Evolutionary conservation across 164 flowering plant species (phyloP), one percentile per base, ranked within the genome.

Genomic region (Kingdonia uniflora): DNA sequence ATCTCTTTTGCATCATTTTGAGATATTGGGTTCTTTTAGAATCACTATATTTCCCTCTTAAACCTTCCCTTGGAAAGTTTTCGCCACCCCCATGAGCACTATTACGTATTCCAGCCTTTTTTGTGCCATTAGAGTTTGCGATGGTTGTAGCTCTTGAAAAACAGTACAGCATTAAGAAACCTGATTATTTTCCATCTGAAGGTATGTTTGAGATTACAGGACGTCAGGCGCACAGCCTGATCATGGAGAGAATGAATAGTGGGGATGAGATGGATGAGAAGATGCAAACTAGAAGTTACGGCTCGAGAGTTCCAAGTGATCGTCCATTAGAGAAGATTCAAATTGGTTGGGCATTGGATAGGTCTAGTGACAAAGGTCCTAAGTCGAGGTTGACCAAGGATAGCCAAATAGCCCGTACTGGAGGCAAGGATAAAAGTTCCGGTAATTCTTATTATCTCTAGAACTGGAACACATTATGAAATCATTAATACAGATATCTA

Each of bases 91-190:
- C n/a, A n/a, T n/a, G n/a, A n/a, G n/a, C n/a, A n/a, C n/a, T n/a
- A n/a, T n/a, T n/a, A n/a, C n/a, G n/a, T n/a, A n/a, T n/a, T n/a
- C n/a, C n/a, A n/a, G n/a, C n/a, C n/a, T n/a, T n/a, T n/a, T n/a
- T n/a, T n/a, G n/a, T n/a, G n/a, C n/a, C n/a, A n/a, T n/a, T n/a
- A 5, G 47, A 21, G 35, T 56, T 59, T 17, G 54, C 16, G 6
- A 81, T 79, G 88, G 82, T 74, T 56, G 59, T 70, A 49, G 68
- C 76, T 1, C 54, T 71, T 8, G 60, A 61, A 21, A 70, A 46
- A 43, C 63, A 63, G n/a, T 41, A 24, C 2, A 64, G 63, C 56
- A 56, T 64, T 39, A 62, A 73, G 52, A 71, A 67, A 49, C 57
- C 68, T 2, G 64, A 35, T 44, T 66, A 75, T 71, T 29, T 40